These are phyloP conservation scores for Tetrapisispora iriomotensis DNA, from an alignment of 805 yeast species.

Conservation along the genomic window DNA sequence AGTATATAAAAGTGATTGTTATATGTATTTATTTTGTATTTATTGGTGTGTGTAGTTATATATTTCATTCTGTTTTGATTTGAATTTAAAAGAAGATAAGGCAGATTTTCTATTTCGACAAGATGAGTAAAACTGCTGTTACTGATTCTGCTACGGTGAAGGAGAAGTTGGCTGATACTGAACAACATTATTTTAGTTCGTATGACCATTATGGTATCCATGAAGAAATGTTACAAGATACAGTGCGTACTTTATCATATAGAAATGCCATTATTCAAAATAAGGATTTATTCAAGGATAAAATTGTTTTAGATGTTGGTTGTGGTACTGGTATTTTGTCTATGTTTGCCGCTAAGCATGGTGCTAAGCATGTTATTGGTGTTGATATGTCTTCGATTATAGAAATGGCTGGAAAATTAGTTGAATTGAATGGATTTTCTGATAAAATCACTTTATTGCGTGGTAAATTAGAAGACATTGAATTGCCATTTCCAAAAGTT, in stretches of 20 bases:
- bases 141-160: slow-evolving; percentile 57
- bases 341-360: slow-evolving; percentile 98
- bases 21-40: too few species aligned
- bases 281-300: slow-evolving; percentile 80
- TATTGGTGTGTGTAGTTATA: too few species aligned
- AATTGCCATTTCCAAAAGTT: slow-evolving; percentile 74
- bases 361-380: slow-evolving; percentile 95
- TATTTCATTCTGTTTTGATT: too few species aligned
- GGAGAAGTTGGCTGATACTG: slow-evolving; percentile 52
- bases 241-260: slow-evolving; percentile 83
- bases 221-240: slow-evolving; percentile 97
- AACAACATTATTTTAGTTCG: slow-evolving; percentile 90
- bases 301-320: slow-evolving; percentile 93
- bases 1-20: too few species aligned
- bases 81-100: too few species aligned
- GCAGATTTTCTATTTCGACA: too few species aligned
- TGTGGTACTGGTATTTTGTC: slow-evolving; percentile 98
- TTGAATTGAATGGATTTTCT: slow-evolving; percentile 68
- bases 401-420: slow-evolving; percentile 88
- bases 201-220: slow-evolving; percentile 97
- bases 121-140: slow-evolving; percentile 20
- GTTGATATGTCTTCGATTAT: slow-evolving; percentile 96
- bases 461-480: slow-evolving; percentile 92
- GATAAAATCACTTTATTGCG: slow-evolving; percentile 81
- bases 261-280: slow-evolving; percentile 88